phyloP scores from a whole-genome alignment of 495 filamentous ascomycete genomes.

The Antarctomyces pellizariae region DNA sequence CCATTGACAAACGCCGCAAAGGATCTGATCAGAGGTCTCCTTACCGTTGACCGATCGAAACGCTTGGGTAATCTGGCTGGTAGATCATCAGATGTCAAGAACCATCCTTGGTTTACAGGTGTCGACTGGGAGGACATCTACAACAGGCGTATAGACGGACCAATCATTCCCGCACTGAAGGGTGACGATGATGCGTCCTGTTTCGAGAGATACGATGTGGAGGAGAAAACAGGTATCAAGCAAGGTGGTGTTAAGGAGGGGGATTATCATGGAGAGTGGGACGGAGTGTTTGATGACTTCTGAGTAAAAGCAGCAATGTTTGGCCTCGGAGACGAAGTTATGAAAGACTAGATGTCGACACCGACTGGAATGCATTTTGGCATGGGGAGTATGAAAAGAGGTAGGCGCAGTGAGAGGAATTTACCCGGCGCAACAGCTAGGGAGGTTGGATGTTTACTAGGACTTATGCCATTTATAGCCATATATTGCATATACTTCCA shows the following conservation, averaged over 20 bases:
- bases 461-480: no score
- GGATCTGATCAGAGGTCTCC: constrained; percentile 65
- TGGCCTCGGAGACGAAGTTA: no score
- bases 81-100: constrained; percentile 59
- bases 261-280: constrained; percentile 48
- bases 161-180: constrained; percentile 64
- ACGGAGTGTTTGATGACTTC: constrained; percentile 60
- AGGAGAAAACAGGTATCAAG: constrained; percentile 26
- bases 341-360: no score
- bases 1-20: constrained; percentile 50
- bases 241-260: constrained; percentile 53
- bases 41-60: constrained; percentile 70
- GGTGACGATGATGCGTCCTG: constrained; percentile 69
- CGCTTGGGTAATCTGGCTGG: constrained; percentile 76
- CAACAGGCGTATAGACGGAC: constrained; percentile 41
- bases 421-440: no score
- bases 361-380: no score
- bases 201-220: constrained; percentile 72
- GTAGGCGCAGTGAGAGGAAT: no score
- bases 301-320: no score
- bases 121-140: constrained; percentile 77
- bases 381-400: no score
- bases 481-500: no score
- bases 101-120: constrained; percentile 64
- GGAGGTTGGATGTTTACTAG: no score